Evolutionary conservation across 306 rosid genomes (phyloP).

Genomic region (Hippophae rhamnoides): DNA sequence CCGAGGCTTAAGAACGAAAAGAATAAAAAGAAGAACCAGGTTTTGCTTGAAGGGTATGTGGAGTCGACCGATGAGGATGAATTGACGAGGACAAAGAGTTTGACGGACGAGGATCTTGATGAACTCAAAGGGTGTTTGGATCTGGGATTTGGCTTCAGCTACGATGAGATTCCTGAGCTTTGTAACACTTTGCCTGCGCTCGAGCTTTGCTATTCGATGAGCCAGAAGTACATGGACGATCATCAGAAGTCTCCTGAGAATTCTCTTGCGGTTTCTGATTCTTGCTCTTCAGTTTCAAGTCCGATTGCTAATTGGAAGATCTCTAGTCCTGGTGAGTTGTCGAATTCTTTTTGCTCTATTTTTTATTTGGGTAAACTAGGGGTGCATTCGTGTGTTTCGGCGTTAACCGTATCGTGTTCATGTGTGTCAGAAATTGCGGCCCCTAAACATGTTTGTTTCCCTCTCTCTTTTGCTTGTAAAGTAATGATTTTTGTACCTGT

Average conservation of each 20-base stretch:
- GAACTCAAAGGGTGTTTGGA: conserved; percentile 81
- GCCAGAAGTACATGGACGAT: conserved; percentile 55
- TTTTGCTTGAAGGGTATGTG: conserved; percentile 59
- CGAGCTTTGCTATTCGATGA: conserved; percentile 74
- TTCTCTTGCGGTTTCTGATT: conserved; percentile 17
- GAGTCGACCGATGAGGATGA: conserved; percentile 44
- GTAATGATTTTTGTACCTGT: no score
- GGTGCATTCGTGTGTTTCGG: not conserved
- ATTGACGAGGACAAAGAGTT: conserved; percentile 53
- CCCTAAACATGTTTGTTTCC: no score
- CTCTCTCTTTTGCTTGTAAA: no score
- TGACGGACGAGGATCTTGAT: conserved; percentile 75
- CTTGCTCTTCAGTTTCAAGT: conserved; percentile 31
- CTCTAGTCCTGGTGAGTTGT: conserved; percentile 68
- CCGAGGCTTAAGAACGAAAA: conserved; percentile 9
- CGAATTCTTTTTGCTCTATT: not conserved
- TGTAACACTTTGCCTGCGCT: conserved; percentile 83
- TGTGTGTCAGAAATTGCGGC: no score
- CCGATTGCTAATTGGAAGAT: conserved; percentile 73
- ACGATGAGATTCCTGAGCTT: conserved; percentile 80
- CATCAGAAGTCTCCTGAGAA: conserved; percentile 35
- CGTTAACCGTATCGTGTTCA: no score
- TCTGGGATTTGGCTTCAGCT: conserved; percentile 84
- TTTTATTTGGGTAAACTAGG: not conserved
- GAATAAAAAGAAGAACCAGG: conserved; percentile 36